A percentile compares a stretch with the other conserved stretches of the same genome.
Evolutionary conservation across 2,329 filamentous ascomycete species (phyloP).

Genomic region (Fusarium succisae): DNA sequence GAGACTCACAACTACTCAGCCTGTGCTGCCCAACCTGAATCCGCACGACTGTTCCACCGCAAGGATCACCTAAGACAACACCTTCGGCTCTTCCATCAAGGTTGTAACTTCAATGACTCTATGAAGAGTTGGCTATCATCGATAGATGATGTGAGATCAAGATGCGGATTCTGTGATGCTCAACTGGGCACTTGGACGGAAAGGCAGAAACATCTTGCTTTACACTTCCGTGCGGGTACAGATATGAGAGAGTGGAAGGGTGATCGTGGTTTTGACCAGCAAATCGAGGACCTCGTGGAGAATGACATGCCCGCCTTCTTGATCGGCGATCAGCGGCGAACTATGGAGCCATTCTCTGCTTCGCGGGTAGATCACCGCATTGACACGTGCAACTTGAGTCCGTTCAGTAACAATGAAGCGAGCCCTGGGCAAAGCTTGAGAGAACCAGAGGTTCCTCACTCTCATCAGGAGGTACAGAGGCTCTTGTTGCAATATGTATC

Average conservation of each 20-base stretch:
- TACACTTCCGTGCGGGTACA: background rate
- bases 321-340: background rate
- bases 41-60: background rate
- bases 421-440: fast-evolving
- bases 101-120: background rate
- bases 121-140: background rate
- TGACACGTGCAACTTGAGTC: fast-evolving
- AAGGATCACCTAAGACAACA: background rate
- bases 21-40: background rate
- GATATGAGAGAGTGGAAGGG: background rate
- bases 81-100: background rate
- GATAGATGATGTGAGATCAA: background rate
- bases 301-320: background rate
- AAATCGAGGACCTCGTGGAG: background rate
- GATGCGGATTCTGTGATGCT: background rate
- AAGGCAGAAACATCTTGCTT: background rate
- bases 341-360: background rate
- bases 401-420: fast-evolving
- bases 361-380: background rate
- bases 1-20: background rate
- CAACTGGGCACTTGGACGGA: background rate
- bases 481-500: background rate
- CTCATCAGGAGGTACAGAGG: background rate
- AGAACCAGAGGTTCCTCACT: background rate
- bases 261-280: background rate